A percentile compares a stretch with the other conserved stretches of the same genome.
Evolutionary conservation across 1,284 basidiomycete species (phyloP).

Genomic region (Rhodotorula sp.): DNA sequence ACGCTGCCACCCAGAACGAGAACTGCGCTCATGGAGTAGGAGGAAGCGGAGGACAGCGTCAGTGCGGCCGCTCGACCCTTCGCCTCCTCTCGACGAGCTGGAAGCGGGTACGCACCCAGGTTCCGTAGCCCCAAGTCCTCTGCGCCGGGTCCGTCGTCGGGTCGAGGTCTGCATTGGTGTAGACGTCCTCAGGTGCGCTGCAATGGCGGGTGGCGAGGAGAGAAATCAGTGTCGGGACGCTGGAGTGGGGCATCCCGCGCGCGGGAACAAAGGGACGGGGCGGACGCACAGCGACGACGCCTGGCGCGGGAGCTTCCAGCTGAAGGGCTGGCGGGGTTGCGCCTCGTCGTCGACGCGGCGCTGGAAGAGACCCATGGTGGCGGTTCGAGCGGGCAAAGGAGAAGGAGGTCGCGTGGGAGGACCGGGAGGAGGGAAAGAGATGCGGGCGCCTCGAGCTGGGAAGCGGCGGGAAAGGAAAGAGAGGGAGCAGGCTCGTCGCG

Average conservation of each 20-base stretch:
- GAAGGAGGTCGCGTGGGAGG: neutral
- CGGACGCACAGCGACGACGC: slow-evolving; percentile 23
- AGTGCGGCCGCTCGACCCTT: neutral
- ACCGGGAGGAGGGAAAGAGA: too few relatives aligned
- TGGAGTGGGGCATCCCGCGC: neutral
- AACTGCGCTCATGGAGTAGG: neutral
- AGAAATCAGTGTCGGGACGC: neutral
- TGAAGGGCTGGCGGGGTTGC: slow-evolving; percentile 1
- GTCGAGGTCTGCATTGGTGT: slow-evolving; percentile 31
- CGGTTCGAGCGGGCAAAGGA: neutral
- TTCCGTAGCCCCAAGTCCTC: slow-evolving; percentile 26
- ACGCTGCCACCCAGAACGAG: slow-evolving; percentile 32
- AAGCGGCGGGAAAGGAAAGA: too few relatives aligned
- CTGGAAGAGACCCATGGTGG: slow-evolving; percentile 17
- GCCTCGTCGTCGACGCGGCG: neutral
- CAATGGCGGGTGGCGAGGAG: neutral
- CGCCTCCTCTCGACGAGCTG: neutral
- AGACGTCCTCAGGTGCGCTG: slow-evolving; percentile 29
- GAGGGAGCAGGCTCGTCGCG: too few relatives aligned
- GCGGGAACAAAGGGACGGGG: neutral
- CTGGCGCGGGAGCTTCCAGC: slow-evolving; percentile 17
- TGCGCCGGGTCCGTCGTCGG: slow-evolving; percentile 20
- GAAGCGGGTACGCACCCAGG: slow-evolving; percentile 21
- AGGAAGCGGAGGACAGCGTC: neutral
- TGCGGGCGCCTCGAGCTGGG: neutral